Evolutionary conservation across 2,329 filamentous ascomycete species (phyloP).

Genomic region (Talaromyces funiculosus): DNA sequence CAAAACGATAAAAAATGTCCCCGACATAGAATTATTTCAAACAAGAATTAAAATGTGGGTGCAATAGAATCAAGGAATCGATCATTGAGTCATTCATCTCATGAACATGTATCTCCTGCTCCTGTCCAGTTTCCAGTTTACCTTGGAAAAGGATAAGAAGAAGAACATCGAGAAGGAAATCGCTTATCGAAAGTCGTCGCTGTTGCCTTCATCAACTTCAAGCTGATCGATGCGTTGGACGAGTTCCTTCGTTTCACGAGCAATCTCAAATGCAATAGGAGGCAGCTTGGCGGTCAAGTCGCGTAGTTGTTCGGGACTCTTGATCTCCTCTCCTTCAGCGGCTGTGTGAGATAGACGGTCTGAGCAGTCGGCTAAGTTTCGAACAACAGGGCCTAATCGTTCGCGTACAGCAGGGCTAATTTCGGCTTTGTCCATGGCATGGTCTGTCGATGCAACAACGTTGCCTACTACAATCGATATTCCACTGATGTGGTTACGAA

Average conservation of each 20-base stretch:
- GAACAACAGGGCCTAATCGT: constrained; percentile 36
- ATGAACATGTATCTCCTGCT: neutral
- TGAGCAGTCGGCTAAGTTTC: constrained; percentile 55
- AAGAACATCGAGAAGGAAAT: neutral
- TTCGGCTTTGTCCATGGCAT: constrained; percentile 45
- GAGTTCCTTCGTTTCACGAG: constrained; percentile 72
- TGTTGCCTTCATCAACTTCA: constrained; percentile 28
- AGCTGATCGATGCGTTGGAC: constrained; percentile 45
- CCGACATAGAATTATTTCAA: neutral
- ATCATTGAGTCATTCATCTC: constrained; percentile 8
- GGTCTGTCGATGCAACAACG: constrained; percentile 61
- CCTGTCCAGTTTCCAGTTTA: neutral
- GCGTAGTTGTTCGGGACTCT: constrained; percentile 43
- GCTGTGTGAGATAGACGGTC: constrained; percentile 60
- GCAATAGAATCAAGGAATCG: neutral
- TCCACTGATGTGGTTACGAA: constrained; percentile 63
- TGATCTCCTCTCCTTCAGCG: constrained; percentile 55
- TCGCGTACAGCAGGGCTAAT: constrained; percentile 46
- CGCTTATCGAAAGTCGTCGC: constrained; percentile 36
- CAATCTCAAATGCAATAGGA: constrained; percentile 81
- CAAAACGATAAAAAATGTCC: neutral
- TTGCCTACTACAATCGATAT: constrained; percentile 67
- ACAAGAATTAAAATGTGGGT: neutral
- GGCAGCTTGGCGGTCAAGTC: constrained; percentile 66
- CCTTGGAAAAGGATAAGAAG: neutral